phyloP scores from a whole-genome alignment of 2,329 filamentous ascomycete genomes.

The Colletotrichum sp. region DNA sequence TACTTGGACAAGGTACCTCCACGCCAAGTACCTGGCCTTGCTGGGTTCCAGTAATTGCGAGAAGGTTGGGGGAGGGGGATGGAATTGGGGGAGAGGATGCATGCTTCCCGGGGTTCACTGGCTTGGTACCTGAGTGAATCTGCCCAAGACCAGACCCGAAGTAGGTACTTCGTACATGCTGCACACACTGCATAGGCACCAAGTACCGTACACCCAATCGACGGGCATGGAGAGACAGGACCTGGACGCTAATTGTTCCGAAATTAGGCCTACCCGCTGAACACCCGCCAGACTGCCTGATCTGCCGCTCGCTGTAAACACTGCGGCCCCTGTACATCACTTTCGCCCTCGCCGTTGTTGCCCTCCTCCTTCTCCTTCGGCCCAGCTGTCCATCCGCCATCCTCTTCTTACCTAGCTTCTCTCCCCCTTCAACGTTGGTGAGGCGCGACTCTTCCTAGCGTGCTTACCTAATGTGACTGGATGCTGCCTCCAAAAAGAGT shows the following conservation, averaged over 20 bases:
- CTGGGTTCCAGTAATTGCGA: neutral
- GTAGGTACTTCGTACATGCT: neutral
- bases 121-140: neutral
- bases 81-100: neutral
- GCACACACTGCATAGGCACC: neutral
- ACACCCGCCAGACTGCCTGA: neutral
- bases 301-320: neutral
- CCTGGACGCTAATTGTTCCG: neutral
- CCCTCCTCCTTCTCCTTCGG: neutral
- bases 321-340: constrained; percentile 2
- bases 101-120: neutral
- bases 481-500: neutral
- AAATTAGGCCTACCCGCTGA: constrained; percentile 6
- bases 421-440: neutral
- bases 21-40: neutral
- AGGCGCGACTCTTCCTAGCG: neutral
- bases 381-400: neutral
- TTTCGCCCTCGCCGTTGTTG: neutral
- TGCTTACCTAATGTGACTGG: neutral
- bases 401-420: neutral
- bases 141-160: neutral
- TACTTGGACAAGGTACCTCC: neutral
- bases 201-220: neutral
- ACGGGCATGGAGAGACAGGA: neutral
- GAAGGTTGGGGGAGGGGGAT: neutral